Percentiles rank a stretch among this genome's conserved stretches.
These are phyloP conservation scores for Metahyphopichia silvanorum DNA, from an alignment of 805 yeast genomes.

Conservation along the genomic window DNA sequence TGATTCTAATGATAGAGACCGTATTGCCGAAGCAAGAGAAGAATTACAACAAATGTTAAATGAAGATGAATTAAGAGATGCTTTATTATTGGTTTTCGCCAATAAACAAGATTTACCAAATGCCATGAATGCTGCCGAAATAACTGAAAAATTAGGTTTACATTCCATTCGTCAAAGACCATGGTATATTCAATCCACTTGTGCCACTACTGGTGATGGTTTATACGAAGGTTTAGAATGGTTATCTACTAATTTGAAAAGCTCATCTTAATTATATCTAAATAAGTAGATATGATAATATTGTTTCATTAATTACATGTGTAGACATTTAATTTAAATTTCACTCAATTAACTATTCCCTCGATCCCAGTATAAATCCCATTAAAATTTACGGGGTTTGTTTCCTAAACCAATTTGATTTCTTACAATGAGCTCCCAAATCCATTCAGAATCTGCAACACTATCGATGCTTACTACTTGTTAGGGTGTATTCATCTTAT, in stretches of 20 bases:
- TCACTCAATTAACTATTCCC: too few relatives aligned
- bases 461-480: too few relatives aligned
- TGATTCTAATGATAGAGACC: constrained; percentile 96
- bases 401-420: too few relatives aligned
- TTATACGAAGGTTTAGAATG: constrained; percentile 96
- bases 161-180: constrained; percentile 98
- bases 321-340: too few relatives aligned
- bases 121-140: constrained; percentile 98
- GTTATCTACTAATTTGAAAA: constrained; percentile 87
- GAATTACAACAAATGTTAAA: constrained; percentile 97
- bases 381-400: too few relatives aligned
- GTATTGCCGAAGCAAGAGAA: constrained; percentile 97
- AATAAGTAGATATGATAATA: too few relatives aligned
- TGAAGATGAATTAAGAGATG: constrained; percentile 97
- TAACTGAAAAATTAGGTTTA: constrained; percentile 93
- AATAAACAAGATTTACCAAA: constrained; percentile 99
- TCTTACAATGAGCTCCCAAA: too few relatives aligned
- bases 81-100: constrained; percentile 91
- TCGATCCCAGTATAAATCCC: too few relatives aligned
- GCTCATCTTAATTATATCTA: constrained; percentile 29
- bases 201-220: constrained; percentile 99
- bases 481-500: too few relatives aligned
- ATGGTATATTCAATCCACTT: constrained; percentile 98
- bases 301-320: too few relatives aligned
- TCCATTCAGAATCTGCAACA: too few relatives aligned